A percentile compares a stretch with the other conserved stretches of the same genome.
Conservation (phyloP, 768 basidiomycete genomes). For the Suillus bovinus region DNA sequence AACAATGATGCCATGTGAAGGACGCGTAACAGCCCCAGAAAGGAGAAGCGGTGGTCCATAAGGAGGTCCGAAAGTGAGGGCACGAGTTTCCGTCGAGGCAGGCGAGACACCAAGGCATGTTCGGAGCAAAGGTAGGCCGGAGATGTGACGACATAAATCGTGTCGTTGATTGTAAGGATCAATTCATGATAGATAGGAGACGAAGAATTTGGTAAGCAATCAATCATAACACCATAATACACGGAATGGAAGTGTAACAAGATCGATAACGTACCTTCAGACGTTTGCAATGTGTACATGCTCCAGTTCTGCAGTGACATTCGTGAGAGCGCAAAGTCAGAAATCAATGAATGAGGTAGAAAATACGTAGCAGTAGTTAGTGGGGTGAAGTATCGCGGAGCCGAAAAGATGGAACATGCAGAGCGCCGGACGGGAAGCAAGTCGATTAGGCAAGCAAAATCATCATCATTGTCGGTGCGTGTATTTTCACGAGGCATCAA, state of each 20-base stretch:
- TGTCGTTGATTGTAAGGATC: slow-evolving; percentile 15
- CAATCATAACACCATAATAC: background rate
- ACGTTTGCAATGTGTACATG: slow-evolving; percentile 85
- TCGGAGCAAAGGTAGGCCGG: slow-evolving; percentile 24
- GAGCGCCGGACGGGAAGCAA: slow-evolving; percentile 3
- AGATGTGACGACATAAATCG: slow-evolving; percentile 16
- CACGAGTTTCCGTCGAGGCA: slow-evolving; percentile 4
- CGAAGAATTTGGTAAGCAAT: slow-evolving; percentile 23
- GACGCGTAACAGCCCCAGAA: background rate
- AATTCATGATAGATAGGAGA: slow-evolving; percentile 13
- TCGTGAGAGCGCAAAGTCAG: slow-evolving; percentile 11
- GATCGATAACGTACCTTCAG: slow-evolving; percentile 63
- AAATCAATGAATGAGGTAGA: slow-evolving; percentile 8
- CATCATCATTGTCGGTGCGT: slow-evolving; percentile 1
- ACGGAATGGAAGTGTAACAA: slow-evolving; percentile 11
- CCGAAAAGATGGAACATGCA: slow-evolving; percentile 12
- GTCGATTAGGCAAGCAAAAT: slow-evolving; percentile 6
- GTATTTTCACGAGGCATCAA: slow-evolving; percentile 13
- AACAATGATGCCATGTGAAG: slow-evolving; percentile 13
- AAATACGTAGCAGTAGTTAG: slow-evolving; percentile 10
- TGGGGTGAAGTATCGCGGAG: slow-evolving; percentile 17
- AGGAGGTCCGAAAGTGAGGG: background rate
- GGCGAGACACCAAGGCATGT: slow-evolving; percentile 12
- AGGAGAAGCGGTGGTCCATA: background rate
- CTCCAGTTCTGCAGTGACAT: slow-evolving; percentile 58